Percentiles rank a stretch among this genome's conserved stretches.
These are phyloP conservation scores for Triglochin maritima DNA, from an alignment of 106 monocot genomes.

Conservation along the genomic window DNA sequence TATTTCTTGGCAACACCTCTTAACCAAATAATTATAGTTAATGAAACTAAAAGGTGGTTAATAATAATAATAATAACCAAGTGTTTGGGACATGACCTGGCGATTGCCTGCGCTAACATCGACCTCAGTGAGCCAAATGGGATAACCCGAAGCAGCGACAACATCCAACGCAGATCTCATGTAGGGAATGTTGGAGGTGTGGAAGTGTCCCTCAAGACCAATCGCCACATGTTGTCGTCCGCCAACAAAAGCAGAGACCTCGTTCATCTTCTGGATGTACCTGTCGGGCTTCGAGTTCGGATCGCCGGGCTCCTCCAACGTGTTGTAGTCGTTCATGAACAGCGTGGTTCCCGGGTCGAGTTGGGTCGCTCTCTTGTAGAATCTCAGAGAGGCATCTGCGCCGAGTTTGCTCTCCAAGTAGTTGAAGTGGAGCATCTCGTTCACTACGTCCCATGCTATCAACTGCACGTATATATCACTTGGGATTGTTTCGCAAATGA, in stretches of 20 bases:
- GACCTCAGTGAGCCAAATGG: constrained; percentile 87
- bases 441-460: constrained; percentile 77
- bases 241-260: constrained; percentile 16
- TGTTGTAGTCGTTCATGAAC: constrained; percentile 87
- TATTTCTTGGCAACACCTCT: too few species aligned
- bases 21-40: too few species aligned
- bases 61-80: not conserved
- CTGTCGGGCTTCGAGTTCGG: constrained; percentile 10
- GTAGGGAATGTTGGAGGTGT: constrained; percentile 41
- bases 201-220: constrained; percentile 67
- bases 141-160: constrained; percentile 29
- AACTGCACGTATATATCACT: too few species aligned
- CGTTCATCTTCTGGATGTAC: constrained; percentile 46
- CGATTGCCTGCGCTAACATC: constrained; percentile 27
- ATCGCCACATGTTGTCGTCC: constrained; percentile 27
- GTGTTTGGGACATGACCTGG: constrained; percentile 20
- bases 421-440: constrained; percentile 63
- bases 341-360: constrained; percentile 30
- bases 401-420: constrained; percentile 53
- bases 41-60: not conserved
- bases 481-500: too few species aligned
- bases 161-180: constrained; percentile 61
- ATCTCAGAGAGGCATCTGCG: constrained; percentile 13
- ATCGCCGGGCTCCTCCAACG: constrained; percentile 48
- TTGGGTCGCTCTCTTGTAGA: constrained; percentile 26